Base-by-base conservation (phyloP, 2,329 filamentous ascomycete species). In the Amphichorda felina region DNA sequence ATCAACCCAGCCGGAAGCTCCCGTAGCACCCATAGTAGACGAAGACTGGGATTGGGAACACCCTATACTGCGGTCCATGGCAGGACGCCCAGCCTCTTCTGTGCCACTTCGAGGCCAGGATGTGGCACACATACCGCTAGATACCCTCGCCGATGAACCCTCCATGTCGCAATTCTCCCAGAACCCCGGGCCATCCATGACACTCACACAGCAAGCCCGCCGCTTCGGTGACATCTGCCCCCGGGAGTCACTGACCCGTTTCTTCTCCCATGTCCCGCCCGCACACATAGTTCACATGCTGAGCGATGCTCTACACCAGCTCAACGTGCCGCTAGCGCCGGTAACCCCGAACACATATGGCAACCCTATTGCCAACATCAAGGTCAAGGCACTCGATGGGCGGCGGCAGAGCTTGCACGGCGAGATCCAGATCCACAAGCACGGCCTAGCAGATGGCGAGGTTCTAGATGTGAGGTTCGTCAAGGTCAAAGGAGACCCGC, bases 141-240 rank as follows among this genome's bases (percentile, higher is more conserved):
- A 81, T 38, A 68, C 74, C 35, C 74, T 96, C 2, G 78, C 79
- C 33, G 84, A 94, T 46, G 91, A 96, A 53, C 89, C 89, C 1
- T 82, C 81, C 39, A 80, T 81, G 74, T 74, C 67, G 40, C 91
- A 96, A 55, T 96, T 96, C 67, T 82, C 83, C 4, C 70, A 79
- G 34, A 77, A 70, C 3, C 87, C 85, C 0, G 73, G 79, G 5
- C 79, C 94, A 0, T 85, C 88, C 1, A 63, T 94, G 41, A 84
- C 77, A 30, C 72, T 93, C 28, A 98, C 91, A 1, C 91, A 98
- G 56, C 81, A 82, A 41, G 91, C 91, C 4, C 82, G 82, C 21
- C 76, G 73, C 30, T 98, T 96, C 68, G 75, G 75, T 43, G 91
- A 98, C 54, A 93, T 98, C 47, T 76, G 95, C 30, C 93, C 91